Percentiles rank a stretch among this genome's conserved stretches.
Conservation (phyloP, 495 filamentous ascomycete species). For the Elasticomyces elasticus region DNA sequence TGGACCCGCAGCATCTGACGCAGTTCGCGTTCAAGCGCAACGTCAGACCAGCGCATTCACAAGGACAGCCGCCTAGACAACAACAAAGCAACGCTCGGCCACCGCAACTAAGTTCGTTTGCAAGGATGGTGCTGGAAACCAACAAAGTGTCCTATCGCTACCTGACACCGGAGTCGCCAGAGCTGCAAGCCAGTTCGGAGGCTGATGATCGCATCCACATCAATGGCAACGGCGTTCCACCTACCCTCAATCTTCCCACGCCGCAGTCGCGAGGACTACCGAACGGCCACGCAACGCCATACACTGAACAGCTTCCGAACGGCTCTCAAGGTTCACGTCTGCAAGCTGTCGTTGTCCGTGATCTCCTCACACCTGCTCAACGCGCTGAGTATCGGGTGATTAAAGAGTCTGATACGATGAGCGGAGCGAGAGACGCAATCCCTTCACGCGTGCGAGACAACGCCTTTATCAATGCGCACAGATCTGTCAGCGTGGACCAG, state of each 20-base stretch:
- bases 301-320: background rate
- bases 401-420: constrained; percentile 1
- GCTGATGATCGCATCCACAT: background rate
- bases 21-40: constrained; percentile 42
- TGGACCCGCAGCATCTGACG: constrained; percentile 57
- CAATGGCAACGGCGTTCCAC: background rate
- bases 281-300: background rate
- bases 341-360: constrained; percentile 4
- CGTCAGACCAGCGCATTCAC: background rate
- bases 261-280: background rate
- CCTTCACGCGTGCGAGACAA: constrained; percentile 28
- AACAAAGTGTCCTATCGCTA: constrained; percentile 47
- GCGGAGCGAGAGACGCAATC: background rate
- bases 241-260: background rate
- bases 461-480: constrained; percentile 5
- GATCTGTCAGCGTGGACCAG: constrained; percentile 45
- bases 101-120: constrained; percentile 42
- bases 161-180: constrained; percentile 33
- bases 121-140: constrained; percentile 47
- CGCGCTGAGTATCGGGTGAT: constrained; percentile 15
- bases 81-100: background rate
- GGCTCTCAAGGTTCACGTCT: background rate
- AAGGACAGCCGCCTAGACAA: background rate
- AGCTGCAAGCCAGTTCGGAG: background rate
- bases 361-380: constrained; percentile 4